phyloP scores from a whole-genome alignment of 108 stramenopile genomes.

The Conticribra guillardii region DNA sequence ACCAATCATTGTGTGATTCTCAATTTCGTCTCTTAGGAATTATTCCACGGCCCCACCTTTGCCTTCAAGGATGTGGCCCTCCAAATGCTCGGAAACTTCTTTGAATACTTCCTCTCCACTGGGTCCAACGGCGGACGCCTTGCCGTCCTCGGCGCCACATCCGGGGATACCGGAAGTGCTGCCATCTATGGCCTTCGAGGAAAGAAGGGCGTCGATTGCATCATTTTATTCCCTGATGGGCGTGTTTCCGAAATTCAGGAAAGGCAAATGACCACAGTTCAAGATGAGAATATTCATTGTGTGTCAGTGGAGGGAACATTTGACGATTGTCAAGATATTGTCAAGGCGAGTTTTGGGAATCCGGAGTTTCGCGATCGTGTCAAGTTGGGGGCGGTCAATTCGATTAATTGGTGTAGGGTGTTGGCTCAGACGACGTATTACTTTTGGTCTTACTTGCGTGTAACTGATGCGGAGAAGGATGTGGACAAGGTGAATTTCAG shows the following conservation, averaged over 20 bases:
- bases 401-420: conserved; percentile 99
- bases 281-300: conserved; percentile 96
- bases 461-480: conserved; percentile 72
- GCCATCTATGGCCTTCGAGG: conserved; percentile 99
- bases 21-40: conserved; percentile 66
- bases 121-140: conserved; percentile 88
- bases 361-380: conserved; percentile 87
- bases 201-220: conserved; percentile 95
- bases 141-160: conserved; percentile 94
- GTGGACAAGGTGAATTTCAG: conserved; percentile 78
- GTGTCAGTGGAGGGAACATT: conserved; percentile 94
- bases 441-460: conserved; percentile 96
- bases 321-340: conserved; percentile 98
- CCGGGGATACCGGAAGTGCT: conserved; percentile 95
- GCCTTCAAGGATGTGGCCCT: conserved; percentile 99
- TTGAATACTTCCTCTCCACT: conserved; percentile 97
- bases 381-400: conserved; percentile 98
- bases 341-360: conserved; percentile 95
- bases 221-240: conserved; percentile 97
- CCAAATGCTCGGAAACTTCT: conserved; percentile 98
- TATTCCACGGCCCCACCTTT: conserved; percentile 99
- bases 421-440: conserved; percentile 99
- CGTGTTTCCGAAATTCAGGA: conserved; percentile 96
- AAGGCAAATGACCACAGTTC: conserved; percentile 98
- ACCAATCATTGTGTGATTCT: neutral